phyloP scores from a whole-genome alignment of 305 asterid species.

The Lippia alba region DNA sequence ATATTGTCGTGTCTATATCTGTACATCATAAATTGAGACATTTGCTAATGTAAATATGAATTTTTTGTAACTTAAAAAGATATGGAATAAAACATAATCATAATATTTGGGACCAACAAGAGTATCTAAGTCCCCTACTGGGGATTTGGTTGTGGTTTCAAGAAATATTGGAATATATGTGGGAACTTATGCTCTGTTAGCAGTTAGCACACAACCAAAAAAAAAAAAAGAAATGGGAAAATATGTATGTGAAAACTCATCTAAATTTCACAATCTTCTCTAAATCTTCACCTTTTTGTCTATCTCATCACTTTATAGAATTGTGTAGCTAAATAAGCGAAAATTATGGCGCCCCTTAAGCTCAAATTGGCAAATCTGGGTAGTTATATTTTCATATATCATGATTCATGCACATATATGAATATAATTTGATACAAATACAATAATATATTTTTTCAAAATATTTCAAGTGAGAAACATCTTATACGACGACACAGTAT shows the following conservation, averaged over 20 bases:
- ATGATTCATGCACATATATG: too few relatives aligned
- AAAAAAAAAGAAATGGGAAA: conserved; percentile 26
- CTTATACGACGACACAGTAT: too few relatives aligned
- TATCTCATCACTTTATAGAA: conserved; percentile 32
- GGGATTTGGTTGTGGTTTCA: conserved; percentile 34
- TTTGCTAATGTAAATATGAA: too few relatives aligned
- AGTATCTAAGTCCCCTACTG: conserved; percentile 3
- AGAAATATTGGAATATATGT: conserved; percentile 16
- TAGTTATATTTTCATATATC: not conserved
- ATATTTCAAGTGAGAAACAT: too few relatives aligned
- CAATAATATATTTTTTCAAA: too few relatives aligned
- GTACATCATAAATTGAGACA: too few relatives aligned
- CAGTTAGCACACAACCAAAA: conserved; percentile 36
- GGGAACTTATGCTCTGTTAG: conserved; percentile 26
- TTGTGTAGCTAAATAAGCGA: conserved; percentile 12
- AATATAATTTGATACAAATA: too few relatives aligned
- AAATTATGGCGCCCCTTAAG: conserved; percentile 17
- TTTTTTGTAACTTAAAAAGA: too few relatives aligned
- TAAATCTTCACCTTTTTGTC: not conserved
- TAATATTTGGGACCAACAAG: not conserved
- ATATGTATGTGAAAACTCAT: conserved; percentile 19
- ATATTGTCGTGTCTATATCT: too few relatives aligned
- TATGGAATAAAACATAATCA: not conserved
- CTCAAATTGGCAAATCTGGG: not conserved
- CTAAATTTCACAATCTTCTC: conserved; percentile 30